These are phyloP conservation scores for Heterobasidion irregulare DNA, from an alignment of 1,284 basidiomycete species.

Conservation along the genomic window DNA sequence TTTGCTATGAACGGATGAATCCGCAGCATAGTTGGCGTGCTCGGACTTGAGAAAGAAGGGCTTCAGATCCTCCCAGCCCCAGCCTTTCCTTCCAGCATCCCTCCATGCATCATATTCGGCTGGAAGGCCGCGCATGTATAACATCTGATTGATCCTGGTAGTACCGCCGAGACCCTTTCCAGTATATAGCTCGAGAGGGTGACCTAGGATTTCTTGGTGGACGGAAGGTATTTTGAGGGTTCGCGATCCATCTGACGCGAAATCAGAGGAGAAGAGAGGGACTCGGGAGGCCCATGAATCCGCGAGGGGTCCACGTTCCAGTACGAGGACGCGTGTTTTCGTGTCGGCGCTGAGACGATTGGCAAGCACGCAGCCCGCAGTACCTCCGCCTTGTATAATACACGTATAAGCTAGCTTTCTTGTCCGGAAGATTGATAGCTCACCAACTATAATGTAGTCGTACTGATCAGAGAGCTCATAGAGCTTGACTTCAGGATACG, in stretches of 20 bases:
- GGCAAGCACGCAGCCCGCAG: constrained; percentile 27
- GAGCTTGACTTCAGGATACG: neutral
- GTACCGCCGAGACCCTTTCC: constrained; percentile 35
- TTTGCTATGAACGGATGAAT: constrained; percentile 8
- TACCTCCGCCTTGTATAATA: constrained; percentile 17
- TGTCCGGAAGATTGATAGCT: neutral
- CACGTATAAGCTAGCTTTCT: neutral
- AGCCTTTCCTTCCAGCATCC: constrained; percentile 23
- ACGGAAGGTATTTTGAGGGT: constrained; percentile 14
- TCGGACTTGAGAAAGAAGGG: constrained; percentile 30
- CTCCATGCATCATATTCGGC: constrained; percentile 31
- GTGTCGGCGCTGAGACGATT: constrained; percentile 22
- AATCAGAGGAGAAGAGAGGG: constrained; percentile 26
- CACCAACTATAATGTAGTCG: constrained; percentile 17
- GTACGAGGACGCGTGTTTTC: constrained; percentile 18
- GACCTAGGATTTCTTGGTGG: constrained; percentile 14
- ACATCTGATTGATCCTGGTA: constrained; percentile 32
- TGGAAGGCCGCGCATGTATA: constrained; percentile 27
- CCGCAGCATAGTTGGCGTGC: constrained; percentile 6
- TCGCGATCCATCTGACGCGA: constrained; percentile 16
- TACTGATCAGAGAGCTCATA: constrained; percentile 5
- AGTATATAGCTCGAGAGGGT: constrained; percentile 22
- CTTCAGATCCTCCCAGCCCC: constrained; percentile 27
- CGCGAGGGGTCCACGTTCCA: constrained; percentile 24
- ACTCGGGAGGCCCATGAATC: constrained; percentile 26